Evolutionary conservation across 257 asterid genomes (phyloP).

Genomic region (Penstemon davidsonii): DNA sequence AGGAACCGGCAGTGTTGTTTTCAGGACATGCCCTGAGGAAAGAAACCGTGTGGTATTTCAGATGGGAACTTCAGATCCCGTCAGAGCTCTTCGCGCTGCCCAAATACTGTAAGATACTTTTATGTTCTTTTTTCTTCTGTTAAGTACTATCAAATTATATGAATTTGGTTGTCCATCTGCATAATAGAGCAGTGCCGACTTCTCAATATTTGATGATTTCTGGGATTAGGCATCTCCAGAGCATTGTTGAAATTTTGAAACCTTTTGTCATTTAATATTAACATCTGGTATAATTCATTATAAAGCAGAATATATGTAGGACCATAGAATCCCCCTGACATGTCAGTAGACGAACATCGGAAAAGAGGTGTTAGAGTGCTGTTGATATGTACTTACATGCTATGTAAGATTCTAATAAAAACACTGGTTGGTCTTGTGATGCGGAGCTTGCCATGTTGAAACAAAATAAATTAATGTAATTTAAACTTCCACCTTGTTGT

Average conservation of each 20-base stretch:
- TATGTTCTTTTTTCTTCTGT: constrained; percentile 10
- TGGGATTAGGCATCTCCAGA: constrained; percentile 11
- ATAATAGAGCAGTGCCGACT: constrained; percentile 2
- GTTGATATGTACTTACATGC: too few relatives aligned
- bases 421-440: too few relatives aligned
- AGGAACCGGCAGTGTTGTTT: constrained; percentile 68
- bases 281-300: neutral
- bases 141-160: too few relatives aligned
- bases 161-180: constrained; percentile 12
- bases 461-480: too few relatives aligned
- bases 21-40: constrained; percentile 86
- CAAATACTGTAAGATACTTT: constrained; percentile 60
- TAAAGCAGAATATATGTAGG: neutral
- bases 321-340: too few relatives aligned
- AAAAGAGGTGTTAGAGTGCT: too few relatives aligned
- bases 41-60: constrained; percentile 73
- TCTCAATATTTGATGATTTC: neutral
- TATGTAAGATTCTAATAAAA: too few relatives aligned
- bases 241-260: constrained; percentile 2
- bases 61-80: constrained; percentile 94
- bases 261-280: constrained; percentile 1
- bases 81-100: constrained; percentile 88
- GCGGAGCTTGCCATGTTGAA: too few relatives aligned
- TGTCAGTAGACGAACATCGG: too few relatives aligned
- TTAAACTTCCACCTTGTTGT: too few relatives aligned